These are phyloP conservation scores for Polytrichum formosum DNA, from an alignment of 225 moss, liverwort and hornwort genomes.

Conservation along the genomic window DNA sequence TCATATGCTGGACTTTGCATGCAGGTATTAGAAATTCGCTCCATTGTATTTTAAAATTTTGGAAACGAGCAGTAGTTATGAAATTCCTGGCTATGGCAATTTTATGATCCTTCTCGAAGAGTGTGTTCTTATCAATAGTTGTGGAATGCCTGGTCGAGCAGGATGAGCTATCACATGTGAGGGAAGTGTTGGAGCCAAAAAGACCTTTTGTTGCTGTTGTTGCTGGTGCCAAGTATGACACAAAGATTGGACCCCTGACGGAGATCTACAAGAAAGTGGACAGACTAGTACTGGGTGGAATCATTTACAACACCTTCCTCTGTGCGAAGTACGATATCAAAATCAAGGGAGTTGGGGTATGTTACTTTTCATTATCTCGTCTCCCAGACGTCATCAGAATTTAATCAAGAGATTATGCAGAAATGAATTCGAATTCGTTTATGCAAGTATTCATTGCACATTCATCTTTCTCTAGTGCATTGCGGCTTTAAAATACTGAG, in stretches of 20 bases:
- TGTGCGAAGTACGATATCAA: conserved; percentile 80
- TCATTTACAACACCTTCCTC: conserved; percentile 88
- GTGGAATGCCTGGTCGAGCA: conserved; percentile 15
- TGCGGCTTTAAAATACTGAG: background rate
- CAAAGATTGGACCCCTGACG: conserved; percentile 83
- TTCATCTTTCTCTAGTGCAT: background rate
- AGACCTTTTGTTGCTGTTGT: conserved; percentile 79
- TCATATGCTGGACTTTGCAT: conserved; percentile 88
- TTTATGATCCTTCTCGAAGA: too few relatives aligned
- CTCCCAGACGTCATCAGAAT: background rate
- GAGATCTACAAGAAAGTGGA: conserved; percentile 79
- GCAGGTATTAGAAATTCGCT: conserved; percentile 49
- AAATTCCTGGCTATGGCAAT: too few relatives aligned
- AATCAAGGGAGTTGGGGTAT: conserved; percentile 73
- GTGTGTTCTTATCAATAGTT: too few relatives aligned
- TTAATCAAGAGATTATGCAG: background rate
- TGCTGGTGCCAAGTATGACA: conserved; percentile 90
- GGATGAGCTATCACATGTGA: conserved; percentile 77
- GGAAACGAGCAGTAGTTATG: too few relatives aligned
- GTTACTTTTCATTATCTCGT: background rate
- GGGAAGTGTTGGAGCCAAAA: conserved; percentile 69
- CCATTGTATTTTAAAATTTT: background rate
- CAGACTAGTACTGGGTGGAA: conserved; percentile 71
- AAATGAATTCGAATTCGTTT: too few relatives aligned
- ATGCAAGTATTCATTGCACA: background rate